phyloP scores from a whole-genome alignment of 441 rosid genomes.

The Pelargonium cotyledonis region DNA sequence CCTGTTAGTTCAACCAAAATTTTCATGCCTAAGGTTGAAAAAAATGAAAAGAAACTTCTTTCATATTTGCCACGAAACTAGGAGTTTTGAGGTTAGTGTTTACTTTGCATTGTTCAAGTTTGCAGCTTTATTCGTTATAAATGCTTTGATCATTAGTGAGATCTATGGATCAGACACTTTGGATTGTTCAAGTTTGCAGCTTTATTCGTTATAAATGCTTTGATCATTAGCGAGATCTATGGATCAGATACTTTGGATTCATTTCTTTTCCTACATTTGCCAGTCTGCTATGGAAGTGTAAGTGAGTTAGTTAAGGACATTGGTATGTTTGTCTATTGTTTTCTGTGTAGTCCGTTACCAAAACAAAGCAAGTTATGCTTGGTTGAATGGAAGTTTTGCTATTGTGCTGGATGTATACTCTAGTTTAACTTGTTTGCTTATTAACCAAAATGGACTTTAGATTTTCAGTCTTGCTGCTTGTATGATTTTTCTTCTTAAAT shows the following conservation, averaged over 20 bases:
- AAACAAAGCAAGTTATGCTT: too few species aligned
- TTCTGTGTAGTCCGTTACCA: neutral
- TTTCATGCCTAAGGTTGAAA: neutral
- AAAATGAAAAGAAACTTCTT: neutral
- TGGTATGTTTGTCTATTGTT: neutral
- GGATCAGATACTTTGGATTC: neutral
- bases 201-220: neutral
- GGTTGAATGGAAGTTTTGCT: too few species aligned
- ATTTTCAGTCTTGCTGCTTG: too few species aligned
- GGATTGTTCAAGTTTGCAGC: neutral
- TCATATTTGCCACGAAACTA: too few species aligned
- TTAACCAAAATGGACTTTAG: too few species aligned
- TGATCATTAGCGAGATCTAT: neutral
- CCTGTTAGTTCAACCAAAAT: neutral
- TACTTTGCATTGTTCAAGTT: neutral
- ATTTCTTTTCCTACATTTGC: neutral
- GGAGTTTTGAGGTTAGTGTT: too few species aligned
- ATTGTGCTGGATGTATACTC: too few species aligned
- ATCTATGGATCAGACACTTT: neutral
- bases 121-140: neutral
- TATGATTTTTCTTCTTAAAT: too few species aligned
- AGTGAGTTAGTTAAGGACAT: too few species aligned
- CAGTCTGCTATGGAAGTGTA: neutral
- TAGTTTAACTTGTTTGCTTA: too few species aligned
- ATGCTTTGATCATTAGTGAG: neutral